phyloP scores from a whole-genome alignment of 202 grass and related monocot species.

The Carex arenaria region DNA sequence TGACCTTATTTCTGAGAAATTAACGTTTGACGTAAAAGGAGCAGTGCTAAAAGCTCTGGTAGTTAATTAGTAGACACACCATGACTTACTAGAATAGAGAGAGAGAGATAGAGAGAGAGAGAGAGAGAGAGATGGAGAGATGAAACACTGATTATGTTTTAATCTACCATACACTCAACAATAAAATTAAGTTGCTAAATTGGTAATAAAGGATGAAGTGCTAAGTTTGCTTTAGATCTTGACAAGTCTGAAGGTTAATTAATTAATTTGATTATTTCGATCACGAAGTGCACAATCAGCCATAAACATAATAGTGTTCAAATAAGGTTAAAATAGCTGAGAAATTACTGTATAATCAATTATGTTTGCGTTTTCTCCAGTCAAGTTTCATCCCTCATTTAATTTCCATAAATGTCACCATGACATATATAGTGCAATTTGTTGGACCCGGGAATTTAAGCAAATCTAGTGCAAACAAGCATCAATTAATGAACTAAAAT shows the following conservation, averaged over 20 bases:
- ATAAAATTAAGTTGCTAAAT: too few species aligned
- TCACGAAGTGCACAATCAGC: too few species aligned
- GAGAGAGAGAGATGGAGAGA: neutral
- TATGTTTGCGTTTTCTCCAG: too few species aligned
- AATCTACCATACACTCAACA: too few species aligned
- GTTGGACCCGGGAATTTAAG: neutral
- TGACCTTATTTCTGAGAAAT: neutral
- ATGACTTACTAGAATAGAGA: neutral
- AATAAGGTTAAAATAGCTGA: too few species aligned
- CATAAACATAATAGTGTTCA: too few species aligned
- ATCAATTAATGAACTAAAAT: too few species aligned
- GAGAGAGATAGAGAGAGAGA: neutral
- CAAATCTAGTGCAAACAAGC: neutral
- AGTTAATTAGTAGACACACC: neutral
- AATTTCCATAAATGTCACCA: neutral
- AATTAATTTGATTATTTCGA: too few species aligned
- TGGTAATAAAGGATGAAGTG: too few species aligned
- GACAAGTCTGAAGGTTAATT: too few species aligned
- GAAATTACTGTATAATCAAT: too few species aligned
- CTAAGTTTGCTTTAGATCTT: too few species aligned
- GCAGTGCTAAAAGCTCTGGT: neutral
- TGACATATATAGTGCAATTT: neutral
- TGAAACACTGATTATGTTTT: neutral
- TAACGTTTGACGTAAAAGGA: neutral
- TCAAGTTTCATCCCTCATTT: neutral